phyloP scores from a whole-genome alignment of 331 rosid species.

The Saraca asoca region DNA sequence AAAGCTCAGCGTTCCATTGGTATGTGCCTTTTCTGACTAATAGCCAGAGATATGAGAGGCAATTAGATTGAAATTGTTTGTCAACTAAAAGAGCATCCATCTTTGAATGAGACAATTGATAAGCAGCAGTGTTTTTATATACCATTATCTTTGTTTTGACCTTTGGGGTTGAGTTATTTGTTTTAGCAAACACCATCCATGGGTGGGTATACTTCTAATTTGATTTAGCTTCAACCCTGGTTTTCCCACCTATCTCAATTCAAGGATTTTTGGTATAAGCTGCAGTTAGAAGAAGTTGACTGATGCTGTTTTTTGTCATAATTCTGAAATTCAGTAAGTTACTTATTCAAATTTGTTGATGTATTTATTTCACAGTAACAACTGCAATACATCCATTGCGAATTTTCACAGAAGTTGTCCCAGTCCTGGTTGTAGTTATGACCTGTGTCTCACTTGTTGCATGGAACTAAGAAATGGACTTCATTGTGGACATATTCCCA shows the following conservation, averaged over 20 bases:
- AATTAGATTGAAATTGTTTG: not conserved
- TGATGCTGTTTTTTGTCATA: conserved; percentile 10
- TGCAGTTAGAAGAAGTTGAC: conserved; percentile 17
- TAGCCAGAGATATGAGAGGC: not conserved
- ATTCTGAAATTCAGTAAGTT: conserved; percentile 4
- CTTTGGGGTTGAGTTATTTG: not conserved
- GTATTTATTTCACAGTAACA: conserved; percentile 53
- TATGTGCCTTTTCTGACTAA: not conserved
- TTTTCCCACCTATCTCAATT: no score
- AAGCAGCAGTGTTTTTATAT: not conserved
- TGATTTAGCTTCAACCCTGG: conserved; percentile 16
- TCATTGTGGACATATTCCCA: conserved; percentile 38
- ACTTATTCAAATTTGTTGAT: conserved; percentile 16
- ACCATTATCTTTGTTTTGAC: not conserved
- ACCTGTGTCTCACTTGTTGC: conserved; percentile 70
- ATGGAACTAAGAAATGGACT: conserved; percentile 52
- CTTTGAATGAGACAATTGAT: not conserved
- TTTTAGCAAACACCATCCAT: not conserved
- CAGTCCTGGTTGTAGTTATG: conserved; percentile 56
- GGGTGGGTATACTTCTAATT: not conserved
- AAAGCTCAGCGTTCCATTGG: not conserved
- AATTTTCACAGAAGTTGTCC: conserved; percentile 72
- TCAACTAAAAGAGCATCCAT: not conserved
- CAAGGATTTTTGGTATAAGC: not conserved
- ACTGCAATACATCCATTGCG: conserved; percentile 70